Evolutionary conservation across 495 filamentous ascomycete species (phyloP).

Genomic region (Annulohypoxylon nitens): DNA sequence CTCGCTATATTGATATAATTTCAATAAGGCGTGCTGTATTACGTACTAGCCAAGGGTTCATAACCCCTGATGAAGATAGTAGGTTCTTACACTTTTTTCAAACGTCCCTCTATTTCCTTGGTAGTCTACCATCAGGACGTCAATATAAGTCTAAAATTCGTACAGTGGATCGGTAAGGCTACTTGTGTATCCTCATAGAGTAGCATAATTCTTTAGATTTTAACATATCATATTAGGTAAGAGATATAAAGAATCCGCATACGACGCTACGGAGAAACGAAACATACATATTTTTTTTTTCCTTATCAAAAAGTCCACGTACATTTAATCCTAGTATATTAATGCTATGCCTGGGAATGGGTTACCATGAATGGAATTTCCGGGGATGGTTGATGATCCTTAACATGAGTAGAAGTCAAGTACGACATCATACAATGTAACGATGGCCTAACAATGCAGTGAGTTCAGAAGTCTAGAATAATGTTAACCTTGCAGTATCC

Average conservation of each 20-base stretch:
- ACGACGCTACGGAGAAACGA: not conserved
- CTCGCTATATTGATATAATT: not conserved
- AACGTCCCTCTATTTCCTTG: not conserved
- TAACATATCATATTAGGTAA: not conserved
- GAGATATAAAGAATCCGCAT: not conserved
- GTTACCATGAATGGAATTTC: not conserved
- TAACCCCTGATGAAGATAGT: not conserved
- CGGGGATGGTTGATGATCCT: not conserved
- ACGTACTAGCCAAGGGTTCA: not conserved
- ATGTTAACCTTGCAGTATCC: not conserved
- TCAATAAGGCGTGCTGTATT: not conserved
- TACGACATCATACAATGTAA: not conserved
- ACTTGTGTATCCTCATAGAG: not conserved
- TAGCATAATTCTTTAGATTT: not conserved
- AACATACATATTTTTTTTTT: not conserved
- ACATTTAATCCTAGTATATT: not conserved
- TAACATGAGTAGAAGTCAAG: not conserved
- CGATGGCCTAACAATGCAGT: not conserved
- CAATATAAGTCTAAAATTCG: not conserved
- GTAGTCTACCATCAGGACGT: not conserved
- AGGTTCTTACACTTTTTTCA: not conserved
- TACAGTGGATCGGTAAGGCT: not conserved
- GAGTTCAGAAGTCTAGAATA: not conserved
- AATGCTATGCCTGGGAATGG: not conserved
- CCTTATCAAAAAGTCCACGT: not conserved